Evolutionary conservation across 352 stramenopile genomes (phyloP).

Genomic region (Pythium biforme): DNA sequence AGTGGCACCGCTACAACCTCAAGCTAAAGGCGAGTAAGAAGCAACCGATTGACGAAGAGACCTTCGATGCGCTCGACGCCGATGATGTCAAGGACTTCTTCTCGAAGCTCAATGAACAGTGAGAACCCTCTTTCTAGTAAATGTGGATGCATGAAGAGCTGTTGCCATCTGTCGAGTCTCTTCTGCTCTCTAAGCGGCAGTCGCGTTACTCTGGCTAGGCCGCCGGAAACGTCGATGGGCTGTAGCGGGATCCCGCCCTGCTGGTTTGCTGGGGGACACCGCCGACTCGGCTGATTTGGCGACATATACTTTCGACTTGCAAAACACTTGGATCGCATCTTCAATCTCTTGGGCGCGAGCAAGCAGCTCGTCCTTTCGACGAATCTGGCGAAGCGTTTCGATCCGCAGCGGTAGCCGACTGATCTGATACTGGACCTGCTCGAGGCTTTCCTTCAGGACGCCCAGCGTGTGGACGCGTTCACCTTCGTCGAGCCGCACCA

Average conservation of each 20-base stretch:
- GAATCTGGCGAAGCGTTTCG: constrained; percentile 79
- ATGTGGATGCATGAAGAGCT: neutral
- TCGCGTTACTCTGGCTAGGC: constrained; percentile 10
- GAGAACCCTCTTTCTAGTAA: neutral
- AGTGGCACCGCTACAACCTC: constrained; percentile 98
- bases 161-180: neutral
- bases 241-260: neutral
- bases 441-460: constrained; percentile 62
- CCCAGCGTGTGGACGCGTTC: constrained; percentile 69
- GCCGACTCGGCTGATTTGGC: constrained; percentile 32
- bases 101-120: constrained; percentile 61
- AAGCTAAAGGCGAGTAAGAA: constrained; percentile 94
- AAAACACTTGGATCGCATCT: constrained; percentile 88
- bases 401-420: constrained; percentile 79
- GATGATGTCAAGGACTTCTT: constrained; percentile 68
- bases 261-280: constrained; percentile 9
- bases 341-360: constrained; percentile 87
- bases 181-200: constrained; percentile 9
- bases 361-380: constrained; percentile 80
- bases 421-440: constrained; percentile 63
- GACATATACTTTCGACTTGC: constrained; percentile 84
- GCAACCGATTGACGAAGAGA: constrained; percentile 63
- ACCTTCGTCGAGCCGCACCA: constrained; percentile 80
- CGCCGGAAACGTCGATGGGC: constrained; percentile 17
- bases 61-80: constrained; percentile 51